A percentile compares a stretch with the other conserved stretches of the same genome.
phyloP scores from a whole-genome alignment of 768 basidiomycete genomes.

The Fomitopsis pulvina region DNA sequence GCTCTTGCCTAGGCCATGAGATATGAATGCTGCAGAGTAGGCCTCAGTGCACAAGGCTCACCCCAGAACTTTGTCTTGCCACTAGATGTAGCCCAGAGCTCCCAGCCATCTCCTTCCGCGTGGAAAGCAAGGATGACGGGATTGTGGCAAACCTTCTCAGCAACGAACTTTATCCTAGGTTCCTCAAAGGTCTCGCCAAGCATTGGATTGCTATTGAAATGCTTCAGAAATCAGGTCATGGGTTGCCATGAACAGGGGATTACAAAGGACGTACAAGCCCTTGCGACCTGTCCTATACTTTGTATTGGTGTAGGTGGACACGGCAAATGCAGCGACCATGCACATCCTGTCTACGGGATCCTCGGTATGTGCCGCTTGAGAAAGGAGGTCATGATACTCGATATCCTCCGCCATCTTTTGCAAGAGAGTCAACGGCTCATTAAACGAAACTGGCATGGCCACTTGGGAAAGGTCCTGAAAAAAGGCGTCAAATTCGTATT shows the following conservation, averaged over 20 bases:
- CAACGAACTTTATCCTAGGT: constrained; percentile 69
- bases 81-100: constrained; percentile 65
- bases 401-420: constrained; percentile 81
- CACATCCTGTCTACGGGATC: constrained; percentile 66
- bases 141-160: constrained; percentile 84
- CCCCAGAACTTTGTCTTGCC: constrained; percentile 92
- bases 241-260: background rate
- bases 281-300: constrained; percentile 77
- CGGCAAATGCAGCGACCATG: constrained; percentile 77
- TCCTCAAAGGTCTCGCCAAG: constrained; percentile 88
- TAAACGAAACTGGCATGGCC: constrained; percentile 83
- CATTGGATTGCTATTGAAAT: constrained; percentile 65
- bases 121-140: constrained; percentile 83
- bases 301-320: constrained; percentile 80
- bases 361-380: constrained; percentile 48
- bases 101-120: constrained; percentile 76
- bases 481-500: constrained; percentile 1
- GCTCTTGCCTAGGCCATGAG: constrained; percentile 62
- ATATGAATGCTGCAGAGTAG: constrained; percentile 6
- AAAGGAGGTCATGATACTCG: constrained; percentile 69
- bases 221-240: background rate
- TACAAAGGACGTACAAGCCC: constrained; percentile 59
- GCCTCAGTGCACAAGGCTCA: constrained; percentile 30
- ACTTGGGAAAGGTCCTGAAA: constrained; percentile 77
- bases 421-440: constrained; percentile 79